A percentile compares a stretch with the other conserved stretches of the same genome.
Evolutionary conservation across 345 rosid genomes (phyloP).

Genomic region (Conringia planisiliqua): DNA sequence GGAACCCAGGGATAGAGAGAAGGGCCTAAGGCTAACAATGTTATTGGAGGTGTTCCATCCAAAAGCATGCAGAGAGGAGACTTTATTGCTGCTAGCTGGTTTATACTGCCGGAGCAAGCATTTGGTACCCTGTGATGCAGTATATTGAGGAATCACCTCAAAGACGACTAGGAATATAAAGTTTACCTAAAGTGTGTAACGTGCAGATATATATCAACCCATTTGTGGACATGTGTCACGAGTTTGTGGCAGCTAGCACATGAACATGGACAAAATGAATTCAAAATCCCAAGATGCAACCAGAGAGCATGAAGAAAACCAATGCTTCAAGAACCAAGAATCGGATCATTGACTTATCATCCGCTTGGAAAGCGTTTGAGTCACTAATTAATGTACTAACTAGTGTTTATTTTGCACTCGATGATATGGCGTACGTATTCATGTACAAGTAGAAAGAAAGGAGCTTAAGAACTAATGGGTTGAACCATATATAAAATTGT

Average conservation of each 20-base stretch:
- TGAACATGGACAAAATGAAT: not conserved
- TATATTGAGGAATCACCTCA: constrained; percentile 41
- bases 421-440: not conserved
- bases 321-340: not conserved
- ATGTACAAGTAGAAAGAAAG: constrained; percentile 7
- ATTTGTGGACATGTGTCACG: not conserved
- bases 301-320: constrained; percentile 2
- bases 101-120: constrained; percentile 51
- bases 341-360: not conserved
- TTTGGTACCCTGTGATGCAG: constrained; percentile 69
- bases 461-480: not conserved
- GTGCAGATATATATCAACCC: not conserved
- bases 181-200: not conserved
- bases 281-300: not conserved
- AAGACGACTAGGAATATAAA: constrained; percentile 34
- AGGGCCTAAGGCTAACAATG: constrained; percentile 42
- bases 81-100: constrained; percentile 44
- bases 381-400: not conserved
- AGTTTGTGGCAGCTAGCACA: not conserved
- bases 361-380: not conserved
- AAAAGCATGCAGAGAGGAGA: constrained; percentile 47
- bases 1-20: constrained; percentile 34
- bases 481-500: not conserved
- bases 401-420: not conserved
- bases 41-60: constrained; percentile 40